Conservation (phyloP, 1,284 basidiomycete genomes). For the Apiotrichum laibachii region DNA sequence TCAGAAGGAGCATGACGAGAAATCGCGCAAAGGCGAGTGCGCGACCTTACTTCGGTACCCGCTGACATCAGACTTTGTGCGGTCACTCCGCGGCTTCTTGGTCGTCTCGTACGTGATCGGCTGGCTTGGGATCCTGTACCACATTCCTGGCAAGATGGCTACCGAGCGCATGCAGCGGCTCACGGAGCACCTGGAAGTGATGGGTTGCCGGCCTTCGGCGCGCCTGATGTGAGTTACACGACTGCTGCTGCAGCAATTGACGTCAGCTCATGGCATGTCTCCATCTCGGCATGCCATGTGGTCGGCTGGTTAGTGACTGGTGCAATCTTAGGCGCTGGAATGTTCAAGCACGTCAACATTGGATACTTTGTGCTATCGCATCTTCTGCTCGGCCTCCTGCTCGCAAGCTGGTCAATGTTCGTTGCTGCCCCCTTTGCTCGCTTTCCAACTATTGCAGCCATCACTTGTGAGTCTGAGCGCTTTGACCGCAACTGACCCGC, state of each 20-base stretch:
- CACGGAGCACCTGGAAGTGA: constrained; percentile 67
- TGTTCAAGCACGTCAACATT: constrained; percentile 63
- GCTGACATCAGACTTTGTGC: constrained; percentile 51
- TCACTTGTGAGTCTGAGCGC: constrained; percentile 31
- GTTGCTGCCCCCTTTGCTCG: constrained; percentile 32
- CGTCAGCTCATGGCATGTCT: constrained; percentile 66
- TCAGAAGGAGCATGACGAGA: constrained; percentile 60
- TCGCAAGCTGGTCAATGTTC: constrained; percentile 37
- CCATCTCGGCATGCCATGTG: constrained; percentile 59
- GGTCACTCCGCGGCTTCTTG: constrained; percentile 61
- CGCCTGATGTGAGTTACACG: constrained; percentile 57
- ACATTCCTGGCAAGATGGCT: constrained; percentile 66
- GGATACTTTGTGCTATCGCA: constrained; percentile 65
- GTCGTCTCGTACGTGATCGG: constrained; percentile 65
- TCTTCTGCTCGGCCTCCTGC: constrained; percentile 59
- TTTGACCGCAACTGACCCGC: no score
- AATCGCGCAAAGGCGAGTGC: constrained; percentile 59
- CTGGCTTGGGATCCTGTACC: constrained; percentile 67
- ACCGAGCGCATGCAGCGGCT: constrained; percentile 62
- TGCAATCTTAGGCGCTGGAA: constrained; percentile 62
- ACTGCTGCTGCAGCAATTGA: not conserved
- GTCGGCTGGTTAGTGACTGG: constrained; percentile 67
- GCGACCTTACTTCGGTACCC: not conserved
- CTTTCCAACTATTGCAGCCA: constrained; percentile 30
- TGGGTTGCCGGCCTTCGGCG: constrained; percentile 67